These are phyloP conservation scores for Balakata baccata DNA, from an alignment of 345 rosid species.

Conservation along the genomic window DNA sequence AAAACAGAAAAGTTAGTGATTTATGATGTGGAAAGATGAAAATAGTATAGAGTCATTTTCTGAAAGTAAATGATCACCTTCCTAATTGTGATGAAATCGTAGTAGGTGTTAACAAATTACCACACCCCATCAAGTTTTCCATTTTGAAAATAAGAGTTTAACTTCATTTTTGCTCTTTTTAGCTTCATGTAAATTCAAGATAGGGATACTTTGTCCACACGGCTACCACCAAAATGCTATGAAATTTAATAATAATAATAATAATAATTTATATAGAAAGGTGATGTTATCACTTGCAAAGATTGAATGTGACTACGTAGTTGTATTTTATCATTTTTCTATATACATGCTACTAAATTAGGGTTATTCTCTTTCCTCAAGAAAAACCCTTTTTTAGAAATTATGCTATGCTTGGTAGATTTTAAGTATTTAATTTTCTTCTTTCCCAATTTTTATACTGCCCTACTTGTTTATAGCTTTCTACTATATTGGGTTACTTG, in stretches of 20 bases:
- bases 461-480: background rate
- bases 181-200: constrained; percentile 14
- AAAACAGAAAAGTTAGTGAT: too few relatives aligned
- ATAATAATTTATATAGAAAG: background rate
- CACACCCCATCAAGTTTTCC: constrained; percentile 2
- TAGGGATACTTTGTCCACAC: constrained; percentile 22
- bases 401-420: background rate
- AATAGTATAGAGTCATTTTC: constrained; percentile 19
- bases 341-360: background rate
- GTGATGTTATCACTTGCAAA: background rate
- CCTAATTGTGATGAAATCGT: constrained; percentile 27
- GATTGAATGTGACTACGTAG: constrained; percentile 18
- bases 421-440: too few relatives aligned
- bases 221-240: constrained; percentile 6
- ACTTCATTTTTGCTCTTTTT: constrained; percentile 10
- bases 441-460: background rate
- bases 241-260: background rate
- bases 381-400: constrained; percentile 5
- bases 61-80: constrained; percentile 10
- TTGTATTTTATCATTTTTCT: constrained; percentile 18
- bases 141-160: constrained; percentile 6
- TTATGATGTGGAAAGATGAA: constrained; percentile 37
- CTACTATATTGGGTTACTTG: background rate
- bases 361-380: background rate
- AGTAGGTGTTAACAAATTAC: constrained; percentile 13